phyloP scores from a whole-genome alignment of 768 basidiomycete genomes.

The Mycena crocata region DNA sequence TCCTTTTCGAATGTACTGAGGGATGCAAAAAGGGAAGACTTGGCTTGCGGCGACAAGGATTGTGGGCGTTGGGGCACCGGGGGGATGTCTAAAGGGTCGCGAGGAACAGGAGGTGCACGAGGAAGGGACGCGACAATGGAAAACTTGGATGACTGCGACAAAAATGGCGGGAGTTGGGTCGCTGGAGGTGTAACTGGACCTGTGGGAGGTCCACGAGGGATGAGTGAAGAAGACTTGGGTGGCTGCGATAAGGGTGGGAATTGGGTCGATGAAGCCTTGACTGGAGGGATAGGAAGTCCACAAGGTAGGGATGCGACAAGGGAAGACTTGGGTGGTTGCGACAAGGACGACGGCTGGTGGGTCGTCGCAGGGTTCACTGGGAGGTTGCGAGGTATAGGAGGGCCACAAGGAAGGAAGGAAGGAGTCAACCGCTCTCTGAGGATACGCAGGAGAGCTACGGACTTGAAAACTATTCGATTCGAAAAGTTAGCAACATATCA shows the following conservation, averaged over 20 bases:
- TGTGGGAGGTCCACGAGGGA: background rate
- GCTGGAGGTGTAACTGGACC: background rate
- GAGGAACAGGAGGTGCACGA: no score
- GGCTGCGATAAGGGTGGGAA: no score
- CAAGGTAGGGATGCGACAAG: no score
- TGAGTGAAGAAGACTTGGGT: background rate
- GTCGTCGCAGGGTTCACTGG: no score
- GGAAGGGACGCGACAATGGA: no score
- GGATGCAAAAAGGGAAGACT: slow-evolving; percentile 8
- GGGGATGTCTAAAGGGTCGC: no score
- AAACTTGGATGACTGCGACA: background rate
- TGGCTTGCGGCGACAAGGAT: background rate
- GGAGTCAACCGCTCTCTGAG: slow-evolving; percentile 5
- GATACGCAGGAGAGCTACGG: slow-evolving; percentile 8
- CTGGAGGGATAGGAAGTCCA: no score
- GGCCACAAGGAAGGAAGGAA: background rate
- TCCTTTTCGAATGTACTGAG: slow-evolving; percentile 17
- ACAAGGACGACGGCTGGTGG: no score
- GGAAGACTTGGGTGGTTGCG: no score
- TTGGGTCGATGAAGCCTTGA: no score
- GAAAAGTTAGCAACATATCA: background rate
- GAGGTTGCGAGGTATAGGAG: background rate
- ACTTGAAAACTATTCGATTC: slow-evolving; percentile 11
- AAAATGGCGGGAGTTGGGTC: background rate
- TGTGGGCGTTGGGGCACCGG: background rate